Conservation (phyloP, 1,284 basidiomycete genomes). For the Rhizoctonia solani region DNA sequence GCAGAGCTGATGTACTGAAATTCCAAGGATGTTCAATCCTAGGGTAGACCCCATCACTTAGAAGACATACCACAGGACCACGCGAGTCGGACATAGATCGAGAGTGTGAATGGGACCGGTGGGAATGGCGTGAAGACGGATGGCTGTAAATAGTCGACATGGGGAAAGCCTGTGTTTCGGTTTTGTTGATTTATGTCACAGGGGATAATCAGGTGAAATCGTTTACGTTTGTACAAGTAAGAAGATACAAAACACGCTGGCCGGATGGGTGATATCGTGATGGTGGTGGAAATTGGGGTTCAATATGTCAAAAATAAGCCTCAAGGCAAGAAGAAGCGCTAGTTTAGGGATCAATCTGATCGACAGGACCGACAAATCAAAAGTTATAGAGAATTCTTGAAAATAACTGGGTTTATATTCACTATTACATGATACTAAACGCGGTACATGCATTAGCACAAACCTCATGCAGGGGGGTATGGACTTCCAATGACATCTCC, state of each 20-base stretch:
- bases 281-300: background rate
- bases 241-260: background rate
- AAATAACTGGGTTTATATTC: background rate
- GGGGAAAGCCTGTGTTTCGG: slow-evolving; percentile 1
- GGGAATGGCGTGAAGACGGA: slow-evolving; percentile 3
- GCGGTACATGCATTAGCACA: background rate
- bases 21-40: background rate
- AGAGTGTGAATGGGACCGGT: slow-evolving; percentile 25
- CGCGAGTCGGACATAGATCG: slow-evolving; percentile 30
- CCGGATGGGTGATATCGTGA: too few species aligned
- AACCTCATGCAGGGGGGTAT: background rate
- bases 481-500: slow-evolving; percentile 12
- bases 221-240: slow-evolving; percentile 8
- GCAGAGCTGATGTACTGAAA: slow-evolving; percentile 30
- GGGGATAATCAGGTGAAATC: background rate
- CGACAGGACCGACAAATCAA: background rate
- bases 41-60: background rate
- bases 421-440: background rate
- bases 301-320: background rate
- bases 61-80: slow-evolving; percentile 24
- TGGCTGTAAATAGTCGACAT: slow-evolving; percentile 30
- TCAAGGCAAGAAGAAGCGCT: background rate
- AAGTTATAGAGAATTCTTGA: background rate
- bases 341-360: slow-evolving; percentile 1
- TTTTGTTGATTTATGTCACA: background rate